phyloP scores from a whole-genome alignment of 805 yeast genomes.

The Kodamaea leandrae region DNA sequence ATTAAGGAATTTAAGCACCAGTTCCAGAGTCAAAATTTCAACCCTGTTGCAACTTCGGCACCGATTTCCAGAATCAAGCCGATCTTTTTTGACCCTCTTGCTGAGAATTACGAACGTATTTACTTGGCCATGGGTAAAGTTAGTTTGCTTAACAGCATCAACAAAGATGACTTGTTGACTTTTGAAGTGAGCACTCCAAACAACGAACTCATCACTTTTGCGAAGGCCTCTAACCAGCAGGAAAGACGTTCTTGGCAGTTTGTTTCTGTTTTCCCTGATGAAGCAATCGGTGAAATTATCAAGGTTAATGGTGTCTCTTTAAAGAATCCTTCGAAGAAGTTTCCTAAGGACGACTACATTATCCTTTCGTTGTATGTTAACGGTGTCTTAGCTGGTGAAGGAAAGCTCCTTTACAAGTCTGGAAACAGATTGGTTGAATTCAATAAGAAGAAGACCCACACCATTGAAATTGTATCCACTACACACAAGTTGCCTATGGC shows the following conservation, averaged over 20 bases:
- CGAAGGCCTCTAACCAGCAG: constrained; percentile 65
- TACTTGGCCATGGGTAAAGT: constrained; percentile 58
- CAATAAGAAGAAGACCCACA: constrained; percentile 39
- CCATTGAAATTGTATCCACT: constrained; percentile 43
- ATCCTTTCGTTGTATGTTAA: constrained; percentile 58
- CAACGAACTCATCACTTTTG: constrained; percentile 49
- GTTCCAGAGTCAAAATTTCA: constrained; percentile 19
- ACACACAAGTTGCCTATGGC: constrained; percentile 38
- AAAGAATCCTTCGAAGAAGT: constrained; percentile 32
- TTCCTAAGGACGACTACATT: constrained; percentile 51
- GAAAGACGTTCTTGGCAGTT: constrained; percentile 61
- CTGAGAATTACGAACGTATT: constrained; percentile 56
- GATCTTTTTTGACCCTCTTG: constrained; percentile 61
- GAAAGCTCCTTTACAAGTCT: constrained; percentile 50
- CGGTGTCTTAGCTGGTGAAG: constrained; percentile 60
- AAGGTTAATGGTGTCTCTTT: constrained; percentile 57
- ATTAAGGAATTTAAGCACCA: constrained; percentile 69
- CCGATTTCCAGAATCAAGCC: constrained; percentile 68
- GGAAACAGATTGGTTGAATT: constrained; percentile 49
- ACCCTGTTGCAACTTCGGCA: constrained; percentile 34
- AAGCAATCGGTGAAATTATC: constrained; percentile 68
- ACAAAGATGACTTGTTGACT: constrained; percentile 46
- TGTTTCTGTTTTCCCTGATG: constrained; percentile 68
- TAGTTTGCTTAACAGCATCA: constrained; percentile 25
- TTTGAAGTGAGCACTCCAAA: constrained; percentile 54